Percentiles rank a stretch among this genome's conserved stretches.
These are phyloP conservation scores for Pythium sukuiense DNA, from an alignment of 352 stramenopile species.

Conservation along the genomic window DNA sequence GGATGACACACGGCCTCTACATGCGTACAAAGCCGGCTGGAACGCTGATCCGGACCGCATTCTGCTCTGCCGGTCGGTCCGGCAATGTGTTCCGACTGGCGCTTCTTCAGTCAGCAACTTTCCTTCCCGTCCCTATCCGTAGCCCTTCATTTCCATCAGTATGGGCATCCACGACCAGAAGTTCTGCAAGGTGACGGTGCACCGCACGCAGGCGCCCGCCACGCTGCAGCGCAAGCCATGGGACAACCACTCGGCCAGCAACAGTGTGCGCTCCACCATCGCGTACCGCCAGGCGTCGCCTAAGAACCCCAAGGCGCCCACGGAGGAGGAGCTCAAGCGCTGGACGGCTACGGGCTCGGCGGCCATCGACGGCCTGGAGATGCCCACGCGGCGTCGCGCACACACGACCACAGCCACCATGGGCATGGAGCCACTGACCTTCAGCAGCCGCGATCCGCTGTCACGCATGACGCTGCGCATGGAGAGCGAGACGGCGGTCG, in stretches of 20 bases:
- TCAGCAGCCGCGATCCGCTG: slow-evolving; percentile 41
- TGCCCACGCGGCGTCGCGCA: slow-evolving; percentile 37
- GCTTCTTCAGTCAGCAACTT: slow-evolving; percentile 18
- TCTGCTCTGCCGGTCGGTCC: neutral
- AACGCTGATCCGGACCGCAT: neutral
- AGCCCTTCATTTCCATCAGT: neutral
- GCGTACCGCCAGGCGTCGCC: slow-evolving; percentile 29
- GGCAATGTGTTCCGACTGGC: neutral
- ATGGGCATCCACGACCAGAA: slow-evolving; percentile 42
- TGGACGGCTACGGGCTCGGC: slow-evolving; percentile 20
- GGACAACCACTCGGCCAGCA: slow-evolving; percentile 8
- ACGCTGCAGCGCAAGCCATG: slow-evolving; percentile 21
- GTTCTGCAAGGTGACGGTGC: slow-evolving; percentile 64
- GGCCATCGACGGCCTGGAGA: slow-evolving; percentile 18
- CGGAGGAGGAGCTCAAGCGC: slow-evolving; percentile 9
- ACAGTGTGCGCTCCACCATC: slow-evolving; percentile 35
- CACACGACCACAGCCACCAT: slow-evolving; percentile 43
- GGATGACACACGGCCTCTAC: neutral
- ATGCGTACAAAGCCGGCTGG: neutral
- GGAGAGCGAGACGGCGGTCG: slow-evolving; percentile 23
- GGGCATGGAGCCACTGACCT: slow-evolving; percentile 10
- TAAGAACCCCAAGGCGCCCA: slow-evolving; percentile 7
- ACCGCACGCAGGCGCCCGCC: slow-evolving; percentile 19
- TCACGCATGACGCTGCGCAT: slow-evolving; percentile 50
- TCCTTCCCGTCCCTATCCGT: slow-evolving; percentile 4